A percentile compares a stretch with the other conserved stretches of the same genome.
Evolutionary conservation across 768 basidiomycete genomes (phyloP).

Genomic region (Mycena indigotica): DNA sequence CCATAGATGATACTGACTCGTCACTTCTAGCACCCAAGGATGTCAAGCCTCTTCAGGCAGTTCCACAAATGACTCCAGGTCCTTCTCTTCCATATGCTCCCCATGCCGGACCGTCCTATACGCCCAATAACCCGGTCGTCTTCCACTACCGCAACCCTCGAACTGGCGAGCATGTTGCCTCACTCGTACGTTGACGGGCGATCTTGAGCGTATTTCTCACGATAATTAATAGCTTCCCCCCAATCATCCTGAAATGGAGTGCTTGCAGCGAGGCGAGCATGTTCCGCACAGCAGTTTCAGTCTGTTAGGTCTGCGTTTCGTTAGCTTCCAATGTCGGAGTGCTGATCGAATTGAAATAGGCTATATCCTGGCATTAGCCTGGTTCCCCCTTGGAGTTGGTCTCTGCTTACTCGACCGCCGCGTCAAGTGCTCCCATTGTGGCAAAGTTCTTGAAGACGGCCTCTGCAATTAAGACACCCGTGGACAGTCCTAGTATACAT

Average conservation of each 20-base stretch:
- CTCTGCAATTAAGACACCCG: conserved; percentile 41
- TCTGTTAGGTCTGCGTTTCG: conserved; percentile 53
- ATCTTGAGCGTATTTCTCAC: background rate
- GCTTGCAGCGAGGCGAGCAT: conserved; percentile 78
- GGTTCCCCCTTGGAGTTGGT: conserved; percentile 85
- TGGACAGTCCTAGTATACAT: conserved; percentile 15
- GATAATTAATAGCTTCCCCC: conserved; percentile 52
- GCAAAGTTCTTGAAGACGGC: conserved; percentile 44
- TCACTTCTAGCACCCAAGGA: conserved; percentile 12
- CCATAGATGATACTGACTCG: too few species aligned
- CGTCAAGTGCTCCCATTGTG: conserved; percentile 63
- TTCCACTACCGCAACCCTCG: conserved; percentile 70
- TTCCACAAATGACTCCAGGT: background rate
- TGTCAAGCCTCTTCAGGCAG: conserved; percentile 19
- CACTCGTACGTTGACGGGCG: conserved; percentile 34
- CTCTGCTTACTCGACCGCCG: conserved; percentile 75
- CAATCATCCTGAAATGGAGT: conserved; percentile 81
- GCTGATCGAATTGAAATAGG: conserved; percentile 42
- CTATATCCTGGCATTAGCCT: conserved; percentile 77
- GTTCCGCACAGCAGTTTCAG: conserved; percentile 65
- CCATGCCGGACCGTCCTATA: conserved; percentile 18
- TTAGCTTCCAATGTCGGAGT: background rate
- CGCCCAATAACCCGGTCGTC: conserved; percentile 45
- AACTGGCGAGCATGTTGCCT: conserved; percentile 59
- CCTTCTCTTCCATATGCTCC: conserved; percentile 7